A percentile compares a stretch with the other conserved stretches of the same genome.
These are phyloP conservation scores for Cutaneotrichosporon sp. DNA, from an alignment of 1,284 basidiomycete species.

Conservation along the genomic window DNA sequence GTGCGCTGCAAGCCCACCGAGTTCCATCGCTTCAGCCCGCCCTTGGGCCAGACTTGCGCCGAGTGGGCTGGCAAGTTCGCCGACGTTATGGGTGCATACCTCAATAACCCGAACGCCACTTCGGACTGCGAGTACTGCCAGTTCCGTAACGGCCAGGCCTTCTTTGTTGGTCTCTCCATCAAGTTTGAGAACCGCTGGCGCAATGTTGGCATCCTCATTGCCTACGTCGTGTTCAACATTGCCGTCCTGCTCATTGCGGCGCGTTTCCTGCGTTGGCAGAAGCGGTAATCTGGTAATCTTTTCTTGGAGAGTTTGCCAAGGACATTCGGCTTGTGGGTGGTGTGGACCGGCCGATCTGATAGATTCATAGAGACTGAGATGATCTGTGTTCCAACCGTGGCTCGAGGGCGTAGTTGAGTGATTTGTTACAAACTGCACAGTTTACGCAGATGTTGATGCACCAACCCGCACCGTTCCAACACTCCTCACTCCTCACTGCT, in stretches of 20 bases:
- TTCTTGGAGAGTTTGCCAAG: not conserved
- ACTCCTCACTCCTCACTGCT: too few relatives aligned
- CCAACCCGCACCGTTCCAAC: too few relatives aligned
- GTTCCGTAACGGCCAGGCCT: slow-evolving; percentile 39
- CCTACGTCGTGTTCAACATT: slow-evolving; percentile 65
- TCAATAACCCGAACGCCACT: slow-evolving; percentile 66
- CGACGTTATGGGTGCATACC: slow-evolving; percentile 67
- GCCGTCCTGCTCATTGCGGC: slow-evolving; percentile 70
- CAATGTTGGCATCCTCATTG: slow-evolving; percentile 69
- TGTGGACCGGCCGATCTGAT: not conserved
- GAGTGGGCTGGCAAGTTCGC: slow-evolving; percentile 71
- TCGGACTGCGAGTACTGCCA: slow-evolving; percentile 52
- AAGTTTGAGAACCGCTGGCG: slow-evolving; percentile 66
- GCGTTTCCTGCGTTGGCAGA: slow-evolving; percentile 59
- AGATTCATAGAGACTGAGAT: not conserved
- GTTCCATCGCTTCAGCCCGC: slow-evolving; percentile 67
- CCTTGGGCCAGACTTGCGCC: slow-evolving; percentile 67
- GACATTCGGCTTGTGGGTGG: not conserved
- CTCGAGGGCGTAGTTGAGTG: not conserved
- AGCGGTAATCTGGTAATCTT: slow-evolving; percentile 27
- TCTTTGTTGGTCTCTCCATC: slow-evolving; percentile 61
- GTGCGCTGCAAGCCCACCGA: slow-evolving; percentile 69
- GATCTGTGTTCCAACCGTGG: not conserved
- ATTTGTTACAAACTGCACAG: not conserved
- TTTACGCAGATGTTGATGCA: too few relatives aligned